These are phyloP conservation scores for Ophiocordyceps camponoti-saundersi DNA, from an alignment of 2,329 filamentous ascomycete species.

Conservation along the genomic window DNA sequence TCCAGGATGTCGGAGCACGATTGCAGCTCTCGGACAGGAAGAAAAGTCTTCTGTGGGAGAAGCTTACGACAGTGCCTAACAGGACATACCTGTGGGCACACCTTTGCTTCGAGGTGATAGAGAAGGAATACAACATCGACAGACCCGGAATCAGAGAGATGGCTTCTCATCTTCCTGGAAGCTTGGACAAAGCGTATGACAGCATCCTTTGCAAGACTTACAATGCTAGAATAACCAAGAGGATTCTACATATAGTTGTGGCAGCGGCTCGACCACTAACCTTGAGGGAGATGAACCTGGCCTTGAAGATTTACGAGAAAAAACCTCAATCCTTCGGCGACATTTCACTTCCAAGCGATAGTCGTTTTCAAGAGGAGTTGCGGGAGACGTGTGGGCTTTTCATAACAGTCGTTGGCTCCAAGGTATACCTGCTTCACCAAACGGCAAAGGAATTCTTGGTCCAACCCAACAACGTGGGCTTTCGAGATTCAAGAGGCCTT, in stretches of 20 bases:
- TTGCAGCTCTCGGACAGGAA: constrained; percentile 2
- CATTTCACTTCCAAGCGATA: neutral
- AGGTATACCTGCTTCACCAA: constrained; percentile 8
- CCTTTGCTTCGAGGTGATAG: constrained; percentile 6
- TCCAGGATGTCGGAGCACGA: neutral
- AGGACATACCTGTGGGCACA: constrained; percentile 12
- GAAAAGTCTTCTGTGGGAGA: constrained; percentile 1
- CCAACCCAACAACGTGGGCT: neutral
- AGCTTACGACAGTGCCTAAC: constrained; percentile 5
- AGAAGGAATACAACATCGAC: constrained; percentile 2
- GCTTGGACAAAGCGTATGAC: constrained; percentile 10
- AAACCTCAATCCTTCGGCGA: constrained; percentile 2
- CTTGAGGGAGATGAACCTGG: constrained; percentile 7
- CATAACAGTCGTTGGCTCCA: constrained; percentile 4
- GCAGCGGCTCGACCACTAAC: constrained; percentile 9
- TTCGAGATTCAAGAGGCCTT: neutral
- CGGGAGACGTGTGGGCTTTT: constrained; percentile 15
- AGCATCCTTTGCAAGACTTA: constrained; percentile 8
- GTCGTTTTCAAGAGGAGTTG: constrained; percentile 4
- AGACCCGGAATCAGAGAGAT: constrained; percentile 1
- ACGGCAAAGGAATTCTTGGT: constrained; percentile 9
- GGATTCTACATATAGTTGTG: constrained; percentile 8
- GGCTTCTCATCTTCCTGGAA: constrained; percentile 5
- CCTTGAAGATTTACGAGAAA: constrained; percentile 3
- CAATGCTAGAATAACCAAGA: constrained; percentile 3